A percentile compares a stretch with the other conserved stretches of the same genome.
phyloP scores from a whole-genome alignment of 2,329 filamentous ascomycete species.

The Cercospora janseana region DNA sequence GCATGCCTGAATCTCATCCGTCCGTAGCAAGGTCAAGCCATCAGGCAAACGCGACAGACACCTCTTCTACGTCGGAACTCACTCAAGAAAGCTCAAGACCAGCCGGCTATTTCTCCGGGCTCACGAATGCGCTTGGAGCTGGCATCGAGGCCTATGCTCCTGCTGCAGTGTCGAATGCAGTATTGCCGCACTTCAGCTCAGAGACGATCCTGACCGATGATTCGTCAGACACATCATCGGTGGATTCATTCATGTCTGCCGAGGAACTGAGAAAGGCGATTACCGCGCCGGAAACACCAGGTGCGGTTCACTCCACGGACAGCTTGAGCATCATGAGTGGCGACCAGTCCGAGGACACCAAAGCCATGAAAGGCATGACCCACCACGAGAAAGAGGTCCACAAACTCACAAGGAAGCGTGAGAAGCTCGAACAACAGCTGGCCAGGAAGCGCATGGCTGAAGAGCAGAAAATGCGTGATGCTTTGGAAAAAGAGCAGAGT shows the following conservation, averaged over 20 bases:
- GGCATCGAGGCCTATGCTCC: constrained; percentile 40
- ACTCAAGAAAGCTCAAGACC: background rate
- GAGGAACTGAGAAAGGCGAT: constrained; percentile 39
- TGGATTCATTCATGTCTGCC: constrained; percentile 44
- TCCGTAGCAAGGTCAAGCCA: no score
- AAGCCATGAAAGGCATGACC: constrained; percentile 21
- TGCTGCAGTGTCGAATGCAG: constrained; percentile 30
- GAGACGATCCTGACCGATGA: constrained; percentile 21
- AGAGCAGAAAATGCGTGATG: constrained; percentile 44
- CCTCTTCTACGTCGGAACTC: background rate
- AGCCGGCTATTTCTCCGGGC: background rate
- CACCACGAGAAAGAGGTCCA: constrained; percentile 62
- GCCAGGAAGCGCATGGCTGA: constrained; percentile 56
- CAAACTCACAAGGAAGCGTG: constrained; percentile 61
- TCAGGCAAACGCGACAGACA: constrained; percentile 1
- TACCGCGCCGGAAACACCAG: constrained; percentile 35
- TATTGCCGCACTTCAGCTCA: constrained; percentile 30
- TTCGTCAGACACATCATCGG: constrained; percentile 31
- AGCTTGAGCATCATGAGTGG: constrained; percentile 28
- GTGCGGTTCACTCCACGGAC: constrained; percentile 26
- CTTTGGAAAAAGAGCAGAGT: constrained; percentile 39
- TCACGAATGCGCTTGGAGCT: constrained; percentile 31
- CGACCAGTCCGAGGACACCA: constrained; percentile 19
- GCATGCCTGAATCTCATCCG: no score
- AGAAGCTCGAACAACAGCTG: constrained; percentile 63